These are phyloP conservation scores for Friedmanniomyces simplex DNA, from an alignment of 495 filamentous ascomycete genomes.

Conservation along the genomic window DNA sequence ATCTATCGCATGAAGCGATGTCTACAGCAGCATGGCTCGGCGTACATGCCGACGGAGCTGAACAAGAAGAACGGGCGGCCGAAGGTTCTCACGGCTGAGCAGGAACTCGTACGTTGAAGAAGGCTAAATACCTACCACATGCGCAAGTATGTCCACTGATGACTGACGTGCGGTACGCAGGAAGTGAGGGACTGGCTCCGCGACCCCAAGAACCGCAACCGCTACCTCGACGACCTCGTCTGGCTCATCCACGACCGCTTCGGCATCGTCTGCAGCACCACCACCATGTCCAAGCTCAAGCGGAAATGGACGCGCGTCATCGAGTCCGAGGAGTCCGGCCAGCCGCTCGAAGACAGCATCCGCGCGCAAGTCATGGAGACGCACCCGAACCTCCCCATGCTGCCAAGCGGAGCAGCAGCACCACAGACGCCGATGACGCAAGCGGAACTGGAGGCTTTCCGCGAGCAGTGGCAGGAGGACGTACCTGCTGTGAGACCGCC, in stretches of 20 bases:
- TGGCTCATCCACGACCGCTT: constrained; percentile 22
- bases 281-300: constrained; percentile 22
- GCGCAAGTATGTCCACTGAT: neutral
- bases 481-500: neutral
- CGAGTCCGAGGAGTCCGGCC: constrained; percentile 16
- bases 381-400: constrained; percentile 11
- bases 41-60: constrained; percentile 16
- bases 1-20: constrained; percentile 23
- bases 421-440: neutral
- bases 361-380: constrained; percentile 10
- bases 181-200: constrained; percentile 20
- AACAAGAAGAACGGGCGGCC: constrained; percentile 23
- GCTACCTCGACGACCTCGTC: constrained; percentile 21
- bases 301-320: constrained; percentile 20
- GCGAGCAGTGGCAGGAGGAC: neutral
- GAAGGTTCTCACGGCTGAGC: constrained; percentile 17
- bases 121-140: neutral
- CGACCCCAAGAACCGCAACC: constrained; percentile 13
- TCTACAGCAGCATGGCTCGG: constrained; percentile 17
- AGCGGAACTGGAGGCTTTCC: neutral
- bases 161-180: neutral
- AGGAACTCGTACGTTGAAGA: constrained; percentile 17
- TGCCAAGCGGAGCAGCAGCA: neutral
- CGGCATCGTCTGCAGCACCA: constrained; percentile 18
- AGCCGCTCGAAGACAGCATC: constrained; percentile 10